A percentile compares a stretch with the other conserved stretches of the same genome.
These are phyloP conservation scores for Flaveria floridana DNA, from an alignment of 140 eudicot genomes.

Conservation along the genomic window DNA sequence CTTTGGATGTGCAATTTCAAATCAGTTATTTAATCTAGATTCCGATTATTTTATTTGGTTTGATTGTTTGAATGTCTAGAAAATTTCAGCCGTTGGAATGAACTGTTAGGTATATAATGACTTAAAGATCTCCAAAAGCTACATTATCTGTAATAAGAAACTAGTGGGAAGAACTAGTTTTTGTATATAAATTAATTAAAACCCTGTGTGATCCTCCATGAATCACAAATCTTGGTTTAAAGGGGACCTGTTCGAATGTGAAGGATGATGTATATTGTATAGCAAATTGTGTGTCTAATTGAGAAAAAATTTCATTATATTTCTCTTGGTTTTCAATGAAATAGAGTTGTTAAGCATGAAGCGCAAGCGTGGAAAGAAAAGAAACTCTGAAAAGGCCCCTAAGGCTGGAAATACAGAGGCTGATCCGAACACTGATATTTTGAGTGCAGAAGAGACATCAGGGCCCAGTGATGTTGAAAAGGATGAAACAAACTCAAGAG, in stretches of 20 bases:
- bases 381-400: constrained; percentile 48
- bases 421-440: constrained; percentile 34
- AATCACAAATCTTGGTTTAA: neutral
- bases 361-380: constrained; percentile 86
- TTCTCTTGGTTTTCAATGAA: neutral
- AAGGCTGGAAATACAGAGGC: constrained; percentile 34
- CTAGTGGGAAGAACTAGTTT: neutral
- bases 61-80: neutral
- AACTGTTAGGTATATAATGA: neutral
- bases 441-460: constrained; percentile 51
- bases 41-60: neutral
- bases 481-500: constrained; percentile 51
- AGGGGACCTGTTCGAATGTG: neutral
- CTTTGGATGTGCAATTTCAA: neutral
- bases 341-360: constrained; percentile 46
- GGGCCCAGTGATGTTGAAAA: constrained; percentile 50
- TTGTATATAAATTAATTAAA: too few relatives aligned
- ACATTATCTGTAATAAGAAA: neutral
- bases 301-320: neutral
- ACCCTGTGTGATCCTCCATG: neutral
- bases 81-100: neutral
- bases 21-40: neutral
- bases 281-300: neutral
- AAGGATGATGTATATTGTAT: neutral
- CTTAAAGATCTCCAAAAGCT: neutral